Evolutionary conservation across 495 filamentous ascomycete species (phyloP), one percentile per base, ranked within the genome.

Genomic region (Astrocystis sublimbata): DNA sequence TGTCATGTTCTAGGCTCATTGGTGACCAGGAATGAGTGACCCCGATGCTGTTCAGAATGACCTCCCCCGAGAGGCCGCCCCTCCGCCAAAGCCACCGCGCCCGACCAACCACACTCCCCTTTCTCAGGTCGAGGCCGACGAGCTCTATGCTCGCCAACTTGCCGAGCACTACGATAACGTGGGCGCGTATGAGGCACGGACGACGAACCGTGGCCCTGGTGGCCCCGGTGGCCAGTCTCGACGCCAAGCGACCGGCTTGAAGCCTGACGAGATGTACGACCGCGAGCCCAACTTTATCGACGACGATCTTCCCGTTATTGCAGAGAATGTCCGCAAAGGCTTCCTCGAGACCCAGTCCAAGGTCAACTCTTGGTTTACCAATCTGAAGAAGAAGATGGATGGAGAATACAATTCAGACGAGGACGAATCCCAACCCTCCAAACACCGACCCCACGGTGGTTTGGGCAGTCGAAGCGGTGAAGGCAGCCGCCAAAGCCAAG

Each of bases 321-420:
- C 87, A 61, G 91, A 96, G 69, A 97, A 96, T 64, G 85, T 98
- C 64, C 89, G 87, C 67, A 96, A 98, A 77, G 94, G 94, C 1
- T 98, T 98, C 76, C 58, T 94, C 40, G 92, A 98, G 63, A 98
- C 94, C 23, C 94, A 98, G 78, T 85, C 83, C 12, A 96, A 89
- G 70, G 90, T 98, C 70, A 98, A 96, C 77, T 81, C 85, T 47
- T 98, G 93, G 93, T 88, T 98, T 50, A 88, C 85, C 46, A 91
- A 87, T 65, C 76, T 98, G 59, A 94, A 89, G 76, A 97, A 97
- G 83, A 87, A 83, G 72, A 84, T 98, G 17, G 93, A 98, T 70
- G 92, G 93, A 58, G 88, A 92, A 43, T 90, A 92, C 26, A 81
- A 85, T 45, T 78, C 79, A 40, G 76, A 82, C 12, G 80, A 85